Evolutionary conservation across 345 rosid species (phyloP), one percentile per base, ranked within the genome.

Genomic region (Kernera saxatilis): DNA sequence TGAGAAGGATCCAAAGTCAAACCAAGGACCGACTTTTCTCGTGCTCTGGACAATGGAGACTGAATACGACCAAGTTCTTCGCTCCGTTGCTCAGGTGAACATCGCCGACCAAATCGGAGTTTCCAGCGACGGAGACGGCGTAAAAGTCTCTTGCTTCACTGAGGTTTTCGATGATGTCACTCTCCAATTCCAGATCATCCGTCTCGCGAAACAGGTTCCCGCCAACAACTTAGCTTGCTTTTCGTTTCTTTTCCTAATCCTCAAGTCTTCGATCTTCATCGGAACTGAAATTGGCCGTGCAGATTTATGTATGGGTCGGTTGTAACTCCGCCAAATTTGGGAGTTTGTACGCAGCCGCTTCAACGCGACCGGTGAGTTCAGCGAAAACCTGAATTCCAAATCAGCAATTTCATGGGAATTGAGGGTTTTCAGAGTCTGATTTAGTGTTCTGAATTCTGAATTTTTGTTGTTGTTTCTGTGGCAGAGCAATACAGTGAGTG

Each of bases 271-370:
- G 48, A 70, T 64, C 33, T 39, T 63, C 76, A 56, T 49, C 48
- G 40, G 50, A 61, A 36, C 67, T 37, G 12, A 49, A 43, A 53
- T 11, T 13, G 1, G 36, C 5, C 19, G 22, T 45, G 15, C 23
- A 91, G 96, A 85, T 94, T 43, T 91, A 88, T 51, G 91, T 89
- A 8, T 91, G 98, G 97, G 67, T 91, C 15, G 90, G 95, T 59
- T 86, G 83, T 69, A 89, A 84, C 69, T 89, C 96, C 62, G 54
- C 84, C 8, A 88, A 88, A 59, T 79, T 94, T 15, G 97, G 96
- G 23, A 84, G 69, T 49, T 64, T 88, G 50, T 88, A 88, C 75
- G 99, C 97, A 23, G 96, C 99, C 69, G 95, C 93, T 27, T 54
- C 89, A 49, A 93, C 93, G 1, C 84, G 88, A 27, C 96, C 51